phyloP scores from a whole-genome alignment of 2,329 filamentous ascomycete genomes.

The Zalaria sp. region DNA sequence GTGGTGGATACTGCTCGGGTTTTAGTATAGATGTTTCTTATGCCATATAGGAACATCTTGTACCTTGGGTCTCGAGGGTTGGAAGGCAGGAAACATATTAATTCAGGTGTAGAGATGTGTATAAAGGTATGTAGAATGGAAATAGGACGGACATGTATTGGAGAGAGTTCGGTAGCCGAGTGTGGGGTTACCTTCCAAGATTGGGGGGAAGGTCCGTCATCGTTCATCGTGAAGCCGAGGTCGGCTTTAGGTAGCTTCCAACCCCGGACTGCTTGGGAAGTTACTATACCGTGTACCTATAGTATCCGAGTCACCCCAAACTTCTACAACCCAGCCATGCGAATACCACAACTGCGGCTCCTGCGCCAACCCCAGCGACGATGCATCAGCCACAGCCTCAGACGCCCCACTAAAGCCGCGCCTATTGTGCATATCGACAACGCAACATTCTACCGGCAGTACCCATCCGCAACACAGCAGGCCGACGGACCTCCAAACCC shows the following conservation, averaged over 20 bases:
- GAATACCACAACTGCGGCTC: neutral
- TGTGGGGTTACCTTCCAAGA: neutral
- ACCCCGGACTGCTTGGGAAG: too few relatives aligned
- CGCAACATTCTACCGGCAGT: conserved; percentile 70
- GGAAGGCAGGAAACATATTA: conserved; percentile 24
- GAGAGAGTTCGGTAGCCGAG: neutral
- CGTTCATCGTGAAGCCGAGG: conserved; percentile 3
- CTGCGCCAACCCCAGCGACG: neutral
- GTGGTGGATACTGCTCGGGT: conserved; percentile 1
- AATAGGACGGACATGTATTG: neutral
- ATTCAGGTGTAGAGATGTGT: neutral
- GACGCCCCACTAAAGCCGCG: conserved; percentile 1
- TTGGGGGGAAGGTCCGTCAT: neutral
- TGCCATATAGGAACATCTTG: conserved; percentile 2
- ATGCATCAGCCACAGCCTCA: neutral
- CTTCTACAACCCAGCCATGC: neutral
- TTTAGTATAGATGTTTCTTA: neutral
- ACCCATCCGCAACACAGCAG: conserved; percentile 38
- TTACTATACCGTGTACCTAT: too few relatives aligned
- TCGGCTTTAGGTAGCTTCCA: neutral
- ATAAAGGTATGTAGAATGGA: neutral
- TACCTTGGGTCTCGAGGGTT: conserved; percentile 26
- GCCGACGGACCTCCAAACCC: conserved; percentile 44
- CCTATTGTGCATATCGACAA: conserved; percentile 50
- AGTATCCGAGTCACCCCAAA: too few relatives aligned